Evolutionary conservation across 2,329 filamentous ascomycete genomes (phyloP).

Genomic region (Chalara sp.): DNA sequence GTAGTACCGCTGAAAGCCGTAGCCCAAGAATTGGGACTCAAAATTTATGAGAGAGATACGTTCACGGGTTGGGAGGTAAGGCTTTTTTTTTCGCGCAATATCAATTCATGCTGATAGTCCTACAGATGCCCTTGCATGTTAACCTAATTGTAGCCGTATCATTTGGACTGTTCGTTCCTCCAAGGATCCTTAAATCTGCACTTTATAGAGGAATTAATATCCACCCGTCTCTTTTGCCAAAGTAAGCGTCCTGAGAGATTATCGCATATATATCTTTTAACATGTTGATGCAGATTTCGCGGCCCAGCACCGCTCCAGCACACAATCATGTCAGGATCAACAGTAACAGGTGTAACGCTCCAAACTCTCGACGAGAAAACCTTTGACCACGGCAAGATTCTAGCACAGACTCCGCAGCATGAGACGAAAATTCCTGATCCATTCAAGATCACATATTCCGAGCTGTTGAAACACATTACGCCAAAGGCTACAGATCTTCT

Average conservation of each 20-base stretch:
- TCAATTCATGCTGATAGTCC: background rate
- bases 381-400: conserved; percentile 74
- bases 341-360: conserved; percentile 67
- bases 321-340: conserved; percentile 59
- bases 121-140: conserved; percentile 27
- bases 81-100: background rate
- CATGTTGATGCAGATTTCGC: conserved; percentile 49
- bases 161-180: conserved; percentile 84
- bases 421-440: conserved; percentile 45
- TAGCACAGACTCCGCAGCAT: conserved; percentile 60
- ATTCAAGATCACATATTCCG: conserved; percentile 36
- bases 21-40: conserved; percentile 57
- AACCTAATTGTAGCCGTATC: conserved; percentile 90
- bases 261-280: too few species aligned
- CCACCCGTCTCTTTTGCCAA: conserved; percentile 84
- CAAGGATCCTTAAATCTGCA: conserved; percentile 60
- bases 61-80: conserved; percentile 75
- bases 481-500: conserved; percentile 65
- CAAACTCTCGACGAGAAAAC: conserved; percentile 73
- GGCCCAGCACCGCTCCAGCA: conserved; percentile 85
- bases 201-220: conserved; percentile 88
- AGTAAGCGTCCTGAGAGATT: conserved; percentile 41
- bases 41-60: conserved; percentile 69
- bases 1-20: conserved; percentile 67
- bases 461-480: conserved; percentile 50